Base-by-base conservation (phyloP, 305 asterid genomes). In the Solanum chacoense region DNA sequence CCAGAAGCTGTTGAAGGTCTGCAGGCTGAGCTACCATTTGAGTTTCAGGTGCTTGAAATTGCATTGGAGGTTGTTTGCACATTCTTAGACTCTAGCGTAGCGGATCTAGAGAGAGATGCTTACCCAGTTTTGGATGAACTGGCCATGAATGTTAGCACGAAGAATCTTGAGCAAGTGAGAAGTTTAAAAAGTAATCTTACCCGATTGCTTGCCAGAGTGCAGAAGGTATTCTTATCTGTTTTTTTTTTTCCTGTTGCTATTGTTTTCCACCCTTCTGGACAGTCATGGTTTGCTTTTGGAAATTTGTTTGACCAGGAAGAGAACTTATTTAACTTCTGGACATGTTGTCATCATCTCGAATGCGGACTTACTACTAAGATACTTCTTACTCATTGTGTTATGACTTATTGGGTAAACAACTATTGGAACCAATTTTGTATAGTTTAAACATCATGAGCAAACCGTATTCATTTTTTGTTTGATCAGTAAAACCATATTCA, bases 101-200 rank as follows among this genome's bases (percentile, higher is more conserved):
- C 96, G 2, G 99, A 97, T 83, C 98, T 97, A 40, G 99, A 97
- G 94, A 92, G 94, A 90, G 97, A 92, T 89, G 99, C 99, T 89
- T 97, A 97, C 91, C 99, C 99, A 28, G 94, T 97, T 90, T 88
- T 97, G 63, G 99, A 97, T 95, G 99, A 97, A 91, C 93, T 97
- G 88, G 99, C 99, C 63, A 93, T 91, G 89, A 94, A 92, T 85
- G 98, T 97, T 84, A 97, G 99, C 94, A 96, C 99, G 29, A 94
- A 93, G 95, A 97, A 94, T 92, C 97, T 97, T 77, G 99, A 97
- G 92, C 98, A 90, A 71, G 99, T 97, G 72, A 93, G 99, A 67
- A 93, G 99, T 91, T 93, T 97, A 91, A 97, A 97, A 90, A 97
- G 98, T 93, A 95, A 96, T 91, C 98, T 97, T 74, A 97, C 99